Evolutionary conservation across 139 green algal genomes (phyloP), one percentile per base, ranked within the genome.

Genomic region (Coccomyxa sp.): DNA sequence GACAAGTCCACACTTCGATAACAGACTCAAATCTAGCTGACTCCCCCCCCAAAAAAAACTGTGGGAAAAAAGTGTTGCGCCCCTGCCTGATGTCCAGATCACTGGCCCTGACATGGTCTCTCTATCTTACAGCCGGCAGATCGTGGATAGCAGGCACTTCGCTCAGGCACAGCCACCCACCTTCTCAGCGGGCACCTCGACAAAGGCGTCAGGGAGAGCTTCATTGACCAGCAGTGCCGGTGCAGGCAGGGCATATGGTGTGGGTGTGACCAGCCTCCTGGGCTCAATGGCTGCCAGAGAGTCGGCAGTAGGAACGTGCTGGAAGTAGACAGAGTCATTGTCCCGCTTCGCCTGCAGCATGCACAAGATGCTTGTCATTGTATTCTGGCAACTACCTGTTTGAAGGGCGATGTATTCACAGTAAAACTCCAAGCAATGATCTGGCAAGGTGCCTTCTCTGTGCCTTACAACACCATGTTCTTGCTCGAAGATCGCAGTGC

Each of bases 311-410:
- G 87, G 74, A 27, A 90, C 38, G 21, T 81, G 68, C 58, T 89
- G 85, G 14, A 87, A 79, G 28, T 63, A 88, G 13, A 91, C 88
- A 0, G 59, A 67, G 45, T 85, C 80, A 38, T 88, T 90, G 23
- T 91, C 88, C 13, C 71, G 57, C 81, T 91, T 77, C 63, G 84
- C 71, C 66, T 89, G 84, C 45, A 32, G 9, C 30, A 77, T 30
- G 68, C 66, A 84, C 30, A 84, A 30, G 18, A 1, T 45, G 23
- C 0, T 31, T 31, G 25, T 45, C 74, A 28, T 15, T 38, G 16
- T 78, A 38, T 15, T 38, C 79, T 51, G 3, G 38, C 66, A 84
- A 79, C 1, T 11, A 28, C 21, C 1, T 15, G 18, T 9, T 21
- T 71, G 63, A 21, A 71, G 18, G 21, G 63, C 63, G 9, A 71